These are phyloP conservation scores for Microcyclospora tardicrescens DNA, from an alignment of 2,329 filamentous ascomycete species.

Conservation along the genomic window DNA sequence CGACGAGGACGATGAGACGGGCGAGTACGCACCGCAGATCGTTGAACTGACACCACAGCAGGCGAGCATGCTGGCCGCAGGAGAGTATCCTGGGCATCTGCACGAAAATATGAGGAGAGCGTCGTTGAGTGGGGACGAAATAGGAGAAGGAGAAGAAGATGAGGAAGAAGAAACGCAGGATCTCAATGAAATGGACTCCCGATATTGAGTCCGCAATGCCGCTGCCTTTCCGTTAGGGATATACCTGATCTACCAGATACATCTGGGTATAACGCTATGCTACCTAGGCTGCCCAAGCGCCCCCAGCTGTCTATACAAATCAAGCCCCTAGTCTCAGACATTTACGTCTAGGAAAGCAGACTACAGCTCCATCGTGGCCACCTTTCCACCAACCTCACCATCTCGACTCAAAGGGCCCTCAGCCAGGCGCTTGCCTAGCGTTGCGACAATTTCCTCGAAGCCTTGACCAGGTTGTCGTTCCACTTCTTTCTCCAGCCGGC, in stretches of 20 bases:
- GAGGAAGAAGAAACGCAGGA: slow-evolving; percentile 25
- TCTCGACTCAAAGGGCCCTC: slow-evolving; percentile 31
- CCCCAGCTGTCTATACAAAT: too few species aligned
- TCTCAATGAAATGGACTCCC: slow-evolving; percentile 22
- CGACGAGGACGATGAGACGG: slow-evolving; percentile 50
- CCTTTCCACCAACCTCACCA: slow-evolving; percentile 30
- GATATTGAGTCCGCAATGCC: slow-evolving; percentile 11
- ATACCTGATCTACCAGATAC: too few species aligned
- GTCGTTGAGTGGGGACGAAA: slow-evolving; percentile 6
- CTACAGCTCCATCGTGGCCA: slow-evolving; percentile 33
- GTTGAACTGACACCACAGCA: slow-evolving; percentile 41
- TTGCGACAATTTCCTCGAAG: slow-evolving; percentile 28
- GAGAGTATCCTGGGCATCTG: slow-evolving; percentile 5
- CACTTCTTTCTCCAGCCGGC: slow-evolving; percentile 27
- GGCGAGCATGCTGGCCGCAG: slow-evolving; percentile 22
- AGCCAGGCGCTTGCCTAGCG: slow-evolving; percentile 28
- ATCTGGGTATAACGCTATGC: too few species aligned
- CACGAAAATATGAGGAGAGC: slow-evolving; percentile 10
- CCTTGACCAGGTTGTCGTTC: slow-evolving; percentile 18
- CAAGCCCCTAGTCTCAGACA: too few species aligned
- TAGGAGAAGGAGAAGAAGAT: slow-evolving; percentile 16
- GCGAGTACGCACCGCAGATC: slow-evolving; percentile 50
- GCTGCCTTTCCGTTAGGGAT: too few species aligned
- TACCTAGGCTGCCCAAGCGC: too few species aligned
- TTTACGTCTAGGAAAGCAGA: too few species aligned